These are phyloP conservation scores for Henckelia pumila DNA, from an alignment of 257 asterid species.

Conservation along the genomic window DNA sequence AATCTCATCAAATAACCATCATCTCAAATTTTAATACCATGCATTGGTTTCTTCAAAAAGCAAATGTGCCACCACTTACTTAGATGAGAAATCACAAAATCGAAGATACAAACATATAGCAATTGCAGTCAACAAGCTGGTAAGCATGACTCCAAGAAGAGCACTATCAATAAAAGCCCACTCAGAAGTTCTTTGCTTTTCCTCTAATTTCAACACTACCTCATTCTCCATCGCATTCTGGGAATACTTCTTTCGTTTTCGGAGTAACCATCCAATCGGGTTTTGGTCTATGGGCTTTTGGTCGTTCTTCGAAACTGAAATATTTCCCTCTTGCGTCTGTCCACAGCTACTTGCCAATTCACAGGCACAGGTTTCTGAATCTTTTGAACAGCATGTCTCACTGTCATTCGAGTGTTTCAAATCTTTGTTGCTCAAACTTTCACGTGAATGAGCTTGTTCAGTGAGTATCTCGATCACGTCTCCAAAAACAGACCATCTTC, in stretches of 20 bases:
- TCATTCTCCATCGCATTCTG: conserved; percentile 30
- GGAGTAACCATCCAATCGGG: conserved; percentile 49
- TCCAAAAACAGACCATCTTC: conserved; percentile 97
- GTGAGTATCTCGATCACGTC: conserved; percentile 72
- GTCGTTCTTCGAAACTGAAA: conserved; percentile 29
- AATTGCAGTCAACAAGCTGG: conserved; percentile 55
- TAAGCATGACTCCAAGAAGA: conserved; percentile 52
- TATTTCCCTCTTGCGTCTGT: conserved; percentile 31
- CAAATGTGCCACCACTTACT: neutral
- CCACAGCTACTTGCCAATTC: conserved; percentile 40
- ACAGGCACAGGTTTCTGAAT: conserved; percentile 56
- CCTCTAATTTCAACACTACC: conserved; percentile 28
- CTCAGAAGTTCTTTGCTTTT: conserved; percentile 32
- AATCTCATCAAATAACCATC: no score
- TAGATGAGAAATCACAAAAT: conserved; percentile 28
- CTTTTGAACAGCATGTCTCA: conserved; percentile 57
- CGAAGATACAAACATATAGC: conserved; percentile 45
- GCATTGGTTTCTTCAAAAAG: neutral
- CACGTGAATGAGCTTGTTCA: conserved; percentile 25
- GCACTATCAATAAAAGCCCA: conserved; percentile 58
- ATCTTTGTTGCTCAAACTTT: conserved; percentile 27
- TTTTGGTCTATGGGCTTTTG: conserved; percentile 35
- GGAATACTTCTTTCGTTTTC: conserved; percentile 50
- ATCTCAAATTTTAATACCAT: no score
- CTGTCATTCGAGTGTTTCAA: conserved; percentile 36